Evolutionary conservation across 2,329 filamentous ascomycete species (phyloP).

Genomic region (Botryotinia calthae): DNA sequence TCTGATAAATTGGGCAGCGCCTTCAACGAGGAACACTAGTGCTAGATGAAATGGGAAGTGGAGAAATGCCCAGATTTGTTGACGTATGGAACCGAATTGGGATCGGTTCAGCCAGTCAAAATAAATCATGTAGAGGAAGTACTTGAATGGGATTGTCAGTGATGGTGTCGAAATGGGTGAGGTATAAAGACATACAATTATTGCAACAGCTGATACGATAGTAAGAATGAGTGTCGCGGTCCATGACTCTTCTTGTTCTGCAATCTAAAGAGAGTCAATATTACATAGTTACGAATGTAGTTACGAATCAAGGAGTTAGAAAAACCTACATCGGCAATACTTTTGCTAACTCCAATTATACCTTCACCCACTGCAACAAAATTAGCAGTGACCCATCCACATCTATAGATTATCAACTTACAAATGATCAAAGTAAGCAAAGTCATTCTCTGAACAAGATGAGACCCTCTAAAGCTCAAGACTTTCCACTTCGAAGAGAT

Average conservation of each 20-base stretch:
- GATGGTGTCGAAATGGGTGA: too few species aligned
- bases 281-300: neutral
- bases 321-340: slow-evolving; percentile 26
- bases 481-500: slow-evolving; percentile 30
- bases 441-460: slow-evolving; percentile 57
- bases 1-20: slow-evolving; percentile 35
- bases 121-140: slow-evolving; percentile 34
- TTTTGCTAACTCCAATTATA: slow-evolving; percentile 32
- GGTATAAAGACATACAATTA: neutral
- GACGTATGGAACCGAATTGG: slow-evolving; percentile 28
- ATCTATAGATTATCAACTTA: neutral
- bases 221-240: neutral
- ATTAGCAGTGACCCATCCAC: neutral
- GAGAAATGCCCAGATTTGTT: slow-evolving; percentile 44
- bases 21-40: slow-evolving; percentile 56
- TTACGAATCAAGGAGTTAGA: neutral
- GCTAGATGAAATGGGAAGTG: slow-evolving; percentile 58
- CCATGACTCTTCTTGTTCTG: slow-evolving; percentile 1
- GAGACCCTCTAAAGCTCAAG: slow-evolving; percentile 55
- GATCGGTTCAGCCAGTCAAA: slow-evolving; percentile 29
- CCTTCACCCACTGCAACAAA: slow-evolving; percentile 30
- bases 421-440: slow-evolving; percentile 56
- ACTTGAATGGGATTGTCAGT: slow-evolving; percentile 22
- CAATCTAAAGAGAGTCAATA: slow-evolving; percentile 1
- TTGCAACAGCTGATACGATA: slow-evolving; percentile 13